Evolutionary conservation across 352 stramenopile genomes (phyloP), one percentile per base, ranked within the genome.

Genomic region (Chrysophaeum taylorii): DNA sequence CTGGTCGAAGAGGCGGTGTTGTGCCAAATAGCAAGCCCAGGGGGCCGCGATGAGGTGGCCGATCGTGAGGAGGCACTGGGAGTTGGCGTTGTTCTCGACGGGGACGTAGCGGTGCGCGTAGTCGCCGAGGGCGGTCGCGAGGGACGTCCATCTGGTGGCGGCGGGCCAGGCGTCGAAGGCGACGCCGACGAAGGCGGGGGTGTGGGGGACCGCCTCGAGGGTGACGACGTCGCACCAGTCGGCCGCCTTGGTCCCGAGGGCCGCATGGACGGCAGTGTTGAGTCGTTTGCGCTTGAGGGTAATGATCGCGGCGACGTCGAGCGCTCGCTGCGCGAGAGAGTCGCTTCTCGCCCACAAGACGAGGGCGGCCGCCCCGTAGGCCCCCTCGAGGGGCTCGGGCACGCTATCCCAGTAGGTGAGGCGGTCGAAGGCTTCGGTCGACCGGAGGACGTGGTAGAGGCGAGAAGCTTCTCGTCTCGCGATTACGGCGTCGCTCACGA

Each of bases 1-100:
- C 71, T 87, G 79, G 38, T 85, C 74, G 25, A 87, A 71, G 25
- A 87, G 53, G 0, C 70, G 74, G 64, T 87, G 81, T 68, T 87
- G 81, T 2, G 81, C 81, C 15, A 85, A 41, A 60, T 85, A 85
- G 33, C 33, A n/a, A n/a, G n/a, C n/a, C n/a, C n/a, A n/a, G n/a
- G n/a, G n/a, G n/a, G n/a, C n/a, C n/a, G n/a, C n/a, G n/a, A n/a
- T n/a, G n/a, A n/a, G n/a, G n/a, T n/a, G n/a, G n/a, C n/a, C n/a
- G n/a, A n/a, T n/a, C n/a, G n/a, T n/a, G n/a, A n/a, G n/a, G n/a
- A n/a, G n/a, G n/a, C n/a, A n/a, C n/a, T n/a, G n/a, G n/a, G n/a
- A n/a, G n/a, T n/a, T n/a, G n/a, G n/a, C n/a, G n/a, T n/a, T n/a
- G n/a, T n/a, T n/a, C n/a, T n/a, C n/a, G n/a, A n/a, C n/a, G n/a